A percentile compares a stretch with the other conserved stretches of the same genome.
phyloP scores from a whole-genome alignment of 2,329 filamentous ascomycete genomes.

The Fusarium sublunatum region DNA sequence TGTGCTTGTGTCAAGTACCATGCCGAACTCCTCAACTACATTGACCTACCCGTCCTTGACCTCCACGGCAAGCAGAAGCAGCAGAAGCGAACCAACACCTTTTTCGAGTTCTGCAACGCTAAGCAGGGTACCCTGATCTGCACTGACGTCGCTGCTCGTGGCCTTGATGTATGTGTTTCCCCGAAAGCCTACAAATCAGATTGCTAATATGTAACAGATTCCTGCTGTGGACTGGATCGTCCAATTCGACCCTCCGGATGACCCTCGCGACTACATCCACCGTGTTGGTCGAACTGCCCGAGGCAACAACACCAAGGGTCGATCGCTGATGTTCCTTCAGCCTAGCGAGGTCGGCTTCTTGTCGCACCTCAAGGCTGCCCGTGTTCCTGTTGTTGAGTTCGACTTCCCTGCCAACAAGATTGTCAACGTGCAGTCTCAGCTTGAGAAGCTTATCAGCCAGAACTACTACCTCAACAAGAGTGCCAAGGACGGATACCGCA shows the following conservation, averaged over 20 bases:
- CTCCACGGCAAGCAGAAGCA: conserved; percentile 98
- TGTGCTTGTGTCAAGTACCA: conserved; percentile 97
- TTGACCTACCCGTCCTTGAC: conserved; percentile 88
- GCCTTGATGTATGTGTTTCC: conserved; percentile 75
- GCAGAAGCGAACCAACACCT: conserved; percentile 98
- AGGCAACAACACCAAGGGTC: conserved; percentile 83
- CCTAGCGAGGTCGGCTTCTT: conserved; percentile 94
- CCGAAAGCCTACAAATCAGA: background rate
- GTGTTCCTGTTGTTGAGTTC: conserved; percentile 94
- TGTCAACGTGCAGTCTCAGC: conserved; percentile 86
- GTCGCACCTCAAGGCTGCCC: conserved; percentile 87
- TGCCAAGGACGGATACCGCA: conserved; percentile 81
- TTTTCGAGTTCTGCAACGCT: conserved; percentile 89
- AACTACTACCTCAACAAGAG: conserved; percentile 98
- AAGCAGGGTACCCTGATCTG: conserved; percentile 90
- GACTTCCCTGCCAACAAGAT: conserved; percentile 95
- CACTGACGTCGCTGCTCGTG: conserved; percentile 95
- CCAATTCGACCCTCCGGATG: conserved; percentile 94
- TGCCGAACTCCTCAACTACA: conserved; percentile 95
- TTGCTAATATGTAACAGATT: conserved; percentile 64
- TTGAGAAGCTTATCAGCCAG: conserved; percentile 92
- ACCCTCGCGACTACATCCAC: conserved; percentile 92
- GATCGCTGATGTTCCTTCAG: conserved; percentile 92
- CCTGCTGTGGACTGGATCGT: conserved; percentile 96
- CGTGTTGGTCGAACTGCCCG: conserved; percentile 94